These are phyloP conservation scores for Aureobasidium uvarum DNA, from an alignment of 2,329 filamentous ascomycete species.

Conservation along the genomic window DNA sequence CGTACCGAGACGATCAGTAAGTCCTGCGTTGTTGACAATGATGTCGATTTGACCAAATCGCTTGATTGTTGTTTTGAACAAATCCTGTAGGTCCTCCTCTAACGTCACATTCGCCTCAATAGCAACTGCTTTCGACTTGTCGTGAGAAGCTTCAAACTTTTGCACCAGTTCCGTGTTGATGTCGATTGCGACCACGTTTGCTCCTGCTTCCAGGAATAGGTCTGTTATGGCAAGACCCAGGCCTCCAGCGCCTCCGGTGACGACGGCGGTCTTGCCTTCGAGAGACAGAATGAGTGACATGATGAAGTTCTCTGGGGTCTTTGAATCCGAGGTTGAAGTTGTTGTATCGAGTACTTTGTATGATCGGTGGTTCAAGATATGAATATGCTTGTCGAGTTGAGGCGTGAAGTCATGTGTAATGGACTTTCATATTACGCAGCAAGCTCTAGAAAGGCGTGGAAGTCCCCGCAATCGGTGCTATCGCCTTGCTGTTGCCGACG, in stretches of 20 bases:
- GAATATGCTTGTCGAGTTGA: background rate
- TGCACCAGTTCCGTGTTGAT: slow-evolving; percentile 37
- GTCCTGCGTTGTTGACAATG: slow-evolving; percentile 50
- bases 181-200: slow-evolving; percentile 41
- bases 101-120: slow-evolving; percentile 43
- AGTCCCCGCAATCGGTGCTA: background rate
- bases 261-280: slow-evolving; percentile 36
- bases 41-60: slow-evolving; percentile 54
- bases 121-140: slow-evolving; percentile 35
- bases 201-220: slow-evolving; percentile 36
- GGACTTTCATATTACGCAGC: slow-evolving; percentile 1
- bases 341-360: background rate
- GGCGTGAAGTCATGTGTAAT: slow-evolving; percentile 4
- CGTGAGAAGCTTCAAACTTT: slow-evolving; percentile 33
- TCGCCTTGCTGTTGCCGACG: background rate
- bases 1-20: slow-evolving; percentile 55
- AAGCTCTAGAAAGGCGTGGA: slow-evolving; percentile 7
- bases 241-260: slow-evolving; percentile 39
- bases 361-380: background rate
- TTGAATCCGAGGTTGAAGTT: background rate
- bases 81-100: slow-evolving; percentile 38
- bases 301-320: background rate
- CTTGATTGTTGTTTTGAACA: slow-evolving; percentile 40
- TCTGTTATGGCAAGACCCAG: slow-evolving; percentile 39
- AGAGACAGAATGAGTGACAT: slow-evolving; percentile 11